Conservation (phyloP, 305 asterid genomes). For the Rubia tinctorum region DNA sequence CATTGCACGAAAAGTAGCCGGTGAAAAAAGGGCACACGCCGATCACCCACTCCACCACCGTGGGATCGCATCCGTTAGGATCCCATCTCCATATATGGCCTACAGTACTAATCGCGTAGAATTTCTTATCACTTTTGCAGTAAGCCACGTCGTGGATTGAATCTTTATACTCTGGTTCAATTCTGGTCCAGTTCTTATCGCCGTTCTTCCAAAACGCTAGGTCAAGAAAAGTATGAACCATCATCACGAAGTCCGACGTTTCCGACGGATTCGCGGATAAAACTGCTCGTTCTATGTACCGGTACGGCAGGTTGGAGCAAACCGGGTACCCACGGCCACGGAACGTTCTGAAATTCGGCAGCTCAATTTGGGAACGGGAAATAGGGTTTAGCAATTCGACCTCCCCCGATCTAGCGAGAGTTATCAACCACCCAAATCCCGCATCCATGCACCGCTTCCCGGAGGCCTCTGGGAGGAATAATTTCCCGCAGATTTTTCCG, state of each 20-base stretch:
- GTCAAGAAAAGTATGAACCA: neutral
- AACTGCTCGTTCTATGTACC: neutral
- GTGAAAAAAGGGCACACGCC: neutral
- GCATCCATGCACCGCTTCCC: neutral
- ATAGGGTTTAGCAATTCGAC: neutral
- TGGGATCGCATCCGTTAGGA: neutral
- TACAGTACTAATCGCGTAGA: neutral
- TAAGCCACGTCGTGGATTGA: neutral
- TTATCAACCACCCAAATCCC: neutral
- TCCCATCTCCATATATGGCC: neutral
- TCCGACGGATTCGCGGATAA: neutral
- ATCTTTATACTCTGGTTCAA: neutral
- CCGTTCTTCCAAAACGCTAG: neutral
- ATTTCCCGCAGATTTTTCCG: neutral
- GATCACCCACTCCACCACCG: neutral
- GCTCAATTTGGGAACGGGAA: neutral
- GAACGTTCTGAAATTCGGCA: neutral
- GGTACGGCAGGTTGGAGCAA: neutral
- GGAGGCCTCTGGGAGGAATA: neutral
- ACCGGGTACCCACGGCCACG: neutral
- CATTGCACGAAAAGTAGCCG: neutral
- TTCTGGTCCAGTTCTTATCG: neutral
- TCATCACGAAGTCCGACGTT: neutral
- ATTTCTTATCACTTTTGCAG: neutral
- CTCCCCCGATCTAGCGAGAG: neutral